Percentiles rank a stretch among this genome's conserved stretches.
Conservation (phyloP, 106 monocot species). For the Platanthera zijinensis region DNA sequence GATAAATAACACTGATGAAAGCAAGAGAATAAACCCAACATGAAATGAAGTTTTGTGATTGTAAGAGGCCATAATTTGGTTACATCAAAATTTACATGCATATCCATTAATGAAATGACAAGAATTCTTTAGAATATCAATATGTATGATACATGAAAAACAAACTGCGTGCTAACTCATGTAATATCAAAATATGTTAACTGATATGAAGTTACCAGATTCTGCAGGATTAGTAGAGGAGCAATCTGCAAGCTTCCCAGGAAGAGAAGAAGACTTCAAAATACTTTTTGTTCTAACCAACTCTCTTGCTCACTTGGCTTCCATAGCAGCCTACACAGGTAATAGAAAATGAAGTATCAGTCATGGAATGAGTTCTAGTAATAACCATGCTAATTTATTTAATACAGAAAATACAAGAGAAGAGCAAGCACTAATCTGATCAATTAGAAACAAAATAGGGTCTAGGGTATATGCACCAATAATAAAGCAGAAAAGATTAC, state of each 20-base stretch:
- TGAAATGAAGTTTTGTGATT: no score
- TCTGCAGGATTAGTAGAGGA: slow-evolving; percentile 79
- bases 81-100: neutral
- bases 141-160: neutral
- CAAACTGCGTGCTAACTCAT: neutral
- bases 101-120: neutral
- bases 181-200: neutral
- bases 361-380: neutral
- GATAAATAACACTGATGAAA: neutral
- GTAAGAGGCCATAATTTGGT: neutral
- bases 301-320: slow-evolving; percentile 92
- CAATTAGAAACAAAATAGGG: neutral
- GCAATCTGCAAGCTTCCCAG: slow-evolving; percentile 95
- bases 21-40: neutral
- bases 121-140: neutral
- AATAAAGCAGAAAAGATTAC: neutral
- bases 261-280: slow-evolving; percentile 92
- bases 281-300: slow-evolving; percentile 93
- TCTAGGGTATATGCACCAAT: neutral
- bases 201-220: slow-evolving; percentile 48
- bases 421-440: neutral
- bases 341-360: slow-evolving; percentile 1
- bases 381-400: neutral
- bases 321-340: slow-evolving; percentile 77
- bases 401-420: neutral